These are phyloP conservation scores for Venturia aucupariae DNA, from an alignment of 2,329 filamentous ascomycete genomes.

Conservation along the genomic window DNA sequence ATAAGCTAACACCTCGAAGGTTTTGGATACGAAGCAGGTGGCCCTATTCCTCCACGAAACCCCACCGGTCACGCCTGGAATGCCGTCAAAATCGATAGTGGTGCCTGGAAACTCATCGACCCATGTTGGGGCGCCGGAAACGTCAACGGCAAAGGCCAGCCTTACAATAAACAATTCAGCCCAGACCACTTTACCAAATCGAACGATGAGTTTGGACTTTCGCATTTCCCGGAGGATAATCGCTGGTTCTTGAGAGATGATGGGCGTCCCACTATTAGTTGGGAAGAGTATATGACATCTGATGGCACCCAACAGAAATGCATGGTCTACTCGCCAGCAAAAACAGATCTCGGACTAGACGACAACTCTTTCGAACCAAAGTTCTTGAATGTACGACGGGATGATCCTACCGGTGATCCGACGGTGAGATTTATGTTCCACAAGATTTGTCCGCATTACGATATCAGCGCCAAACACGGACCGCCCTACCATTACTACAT, in stretches of 20 bases:
- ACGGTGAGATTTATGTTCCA: slow-evolving; percentile 70
- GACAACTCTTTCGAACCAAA: slow-evolving; percentile 53
- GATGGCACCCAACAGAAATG: slow-evolving; percentile 35
- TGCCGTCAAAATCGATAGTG: slow-evolving; percentile 75
- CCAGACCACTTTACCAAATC: slow-evolving; percentile 50
- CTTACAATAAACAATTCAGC: slow-evolving; percentile 60
- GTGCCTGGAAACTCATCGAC: slow-evolving; percentile 86
- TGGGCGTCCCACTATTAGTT: slow-evolving; percentile 51
- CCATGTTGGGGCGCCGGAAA: slow-evolving; percentile 86
- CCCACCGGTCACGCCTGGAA: slow-evolving; percentile 78
- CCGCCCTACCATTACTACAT: slow-evolving; percentile 61
- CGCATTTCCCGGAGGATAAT: slow-evolving; percentile 66
- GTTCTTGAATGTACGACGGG: slow-evolving; percentile 50
- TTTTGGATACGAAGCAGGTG: slow-evolving; percentile 59
- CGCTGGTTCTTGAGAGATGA: slow-evolving; percentile 66
- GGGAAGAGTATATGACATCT: slow-evolving; percentile 69
- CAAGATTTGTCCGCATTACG: slow-evolving; percentile 76
- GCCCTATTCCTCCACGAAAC: slow-evolving; percentile 54
- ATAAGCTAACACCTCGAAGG: slow-evolving; percentile 35
- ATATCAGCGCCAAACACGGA: slow-evolving; percentile 46
- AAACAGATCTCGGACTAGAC: slow-evolving; percentile 43
- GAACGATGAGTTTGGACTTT: slow-evolving; percentile 73
- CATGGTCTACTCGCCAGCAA: slow-evolving; percentile 38
- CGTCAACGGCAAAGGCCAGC: slow-evolving; percentile 43
- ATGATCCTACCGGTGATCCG: slow-evolving; percentile 34